Evolutionary conservation across 108 stramenopile species (phyloP), one percentile per base, ranked within the genome.

Genomic region (Fragilaria radians): DNA sequence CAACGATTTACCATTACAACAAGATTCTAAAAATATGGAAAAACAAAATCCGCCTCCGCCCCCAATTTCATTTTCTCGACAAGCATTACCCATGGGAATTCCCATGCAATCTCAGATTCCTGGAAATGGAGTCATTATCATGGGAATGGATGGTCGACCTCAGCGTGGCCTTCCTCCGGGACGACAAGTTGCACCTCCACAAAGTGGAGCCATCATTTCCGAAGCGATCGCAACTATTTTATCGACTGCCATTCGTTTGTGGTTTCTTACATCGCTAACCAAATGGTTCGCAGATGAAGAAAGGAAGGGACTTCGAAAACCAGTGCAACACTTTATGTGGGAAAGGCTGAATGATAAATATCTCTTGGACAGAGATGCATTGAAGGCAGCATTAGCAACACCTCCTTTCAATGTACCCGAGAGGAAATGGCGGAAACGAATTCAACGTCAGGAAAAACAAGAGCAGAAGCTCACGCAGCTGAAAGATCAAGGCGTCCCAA

Each of bases 331-430:
- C 64, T 89, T 86, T 61, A 70, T 83, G 14, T 86, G 85, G 70
- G 91, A 93, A 70, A 64, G 76, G 24, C 51, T 93, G 57, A 89
- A 93, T 54, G 84, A 93, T 70, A 75, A 78, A 23, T 89, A 86
- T 53, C 34, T 55, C 59, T 68, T 73, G 61, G 91, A 93, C 68
- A 67, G 63, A 4, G 45, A 54, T 2, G 82, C 85, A 11, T 64
- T 87, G 62, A 30, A 50, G 1, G 56, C 54, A 19, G 88, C 74
- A 4, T 50, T 89, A 21, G 28, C 58, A 48, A 50, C 53, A 48
- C 77, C 84, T 46, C 85, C 91, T 3, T 34, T 45, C 1, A 83
- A 78, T 32, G 62, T 77, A 14, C 49, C 54, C 2, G 55, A 73
- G 45, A 19, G 27, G 22, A 28, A 18, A 46, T 30, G 54, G 56